These are phyloP conservation scores for Annulohypoxylon truncatum DNA, from an alignment of 2,329 filamentous ascomycete species.

Conservation along the genomic window DNA sequence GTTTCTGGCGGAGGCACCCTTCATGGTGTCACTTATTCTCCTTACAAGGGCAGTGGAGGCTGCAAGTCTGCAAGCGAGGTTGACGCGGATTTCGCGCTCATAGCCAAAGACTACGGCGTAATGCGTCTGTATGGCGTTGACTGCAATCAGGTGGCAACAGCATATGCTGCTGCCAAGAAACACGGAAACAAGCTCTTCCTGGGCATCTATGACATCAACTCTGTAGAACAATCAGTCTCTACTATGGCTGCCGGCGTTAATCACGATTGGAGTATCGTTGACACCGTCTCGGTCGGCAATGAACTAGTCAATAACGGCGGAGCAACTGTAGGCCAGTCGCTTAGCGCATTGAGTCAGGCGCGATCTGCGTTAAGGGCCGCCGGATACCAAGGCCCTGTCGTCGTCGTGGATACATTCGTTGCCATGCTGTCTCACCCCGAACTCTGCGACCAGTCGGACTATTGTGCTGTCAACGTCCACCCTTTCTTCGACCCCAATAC, in stretches of 20 bases:
- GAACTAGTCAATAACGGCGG: slow-evolving; percentile 77
- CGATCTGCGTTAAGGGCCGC: slow-evolving; percentile 67
- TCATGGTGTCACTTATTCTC: slow-evolving; percentile 62
- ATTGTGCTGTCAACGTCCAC: slow-evolving; percentile 84
- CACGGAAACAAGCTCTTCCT: slow-evolving; percentile 77
- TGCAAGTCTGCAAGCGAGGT: slow-evolving; percentile 77
- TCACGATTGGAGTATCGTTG: slow-evolving; percentile 74
- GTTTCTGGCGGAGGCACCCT: slow-evolving; percentile 37
- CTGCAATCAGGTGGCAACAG: slow-evolving; percentile 76
- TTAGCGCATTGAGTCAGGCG: slow-evolving; percentile 67
- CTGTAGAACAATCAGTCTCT: slow-evolving; percentile 67
- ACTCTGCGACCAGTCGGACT: slow-evolving; percentile 79
- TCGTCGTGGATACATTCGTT: slow-evolving; percentile 83
- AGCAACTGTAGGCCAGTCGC: slow-evolving; percentile 64
- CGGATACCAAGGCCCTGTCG: slow-evolving; percentile 79
- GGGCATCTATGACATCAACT: slow-evolving; percentile 75
- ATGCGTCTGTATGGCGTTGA: slow-evolving; percentile 85
- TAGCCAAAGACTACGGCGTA: slow-evolving; percentile 66
- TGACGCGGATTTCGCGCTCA: slow-evolving; percentile 69
- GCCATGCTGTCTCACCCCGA: slow-evolving; percentile 73
- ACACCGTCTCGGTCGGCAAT: slow-evolving; percentile 83
- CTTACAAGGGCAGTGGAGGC: slow-evolving; percentile 61
- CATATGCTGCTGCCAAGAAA: slow-evolving; percentile 71
- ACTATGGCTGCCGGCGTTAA: slow-evolving; percentile 69
- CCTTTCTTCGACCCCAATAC: slow-evolving; percentile 81